Conservation (phyloP, 345 rosid species). For the Excoecaria agallocha region DNA sequence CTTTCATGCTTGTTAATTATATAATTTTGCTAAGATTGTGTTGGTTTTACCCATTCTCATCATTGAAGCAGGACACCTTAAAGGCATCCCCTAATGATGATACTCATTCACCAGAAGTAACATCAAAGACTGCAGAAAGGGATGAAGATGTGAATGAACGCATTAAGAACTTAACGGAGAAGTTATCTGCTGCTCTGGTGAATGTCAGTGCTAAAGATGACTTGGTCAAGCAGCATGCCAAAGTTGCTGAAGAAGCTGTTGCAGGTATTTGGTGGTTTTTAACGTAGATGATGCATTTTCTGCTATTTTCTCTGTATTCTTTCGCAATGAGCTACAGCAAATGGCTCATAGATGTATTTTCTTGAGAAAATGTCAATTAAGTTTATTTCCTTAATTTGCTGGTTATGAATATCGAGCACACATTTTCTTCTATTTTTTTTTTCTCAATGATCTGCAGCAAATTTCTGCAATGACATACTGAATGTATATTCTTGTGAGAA, state of each 20-base stretch:
- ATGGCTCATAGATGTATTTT: no score
- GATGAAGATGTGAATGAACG: constrained; percentile 49
- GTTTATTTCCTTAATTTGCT: no score
- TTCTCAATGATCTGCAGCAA: no score
- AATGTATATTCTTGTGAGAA: no score
- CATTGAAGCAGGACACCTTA: constrained; percentile 47
- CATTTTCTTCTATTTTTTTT: no score
- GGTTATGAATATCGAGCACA: no score
- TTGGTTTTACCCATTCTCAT: constrained; percentile 12
- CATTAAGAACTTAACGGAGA: constrained; percentile 51
- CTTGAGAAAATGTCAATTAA: no score
- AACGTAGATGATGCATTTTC: not conserved
- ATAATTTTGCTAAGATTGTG: not conserved
- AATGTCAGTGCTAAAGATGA: constrained; percentile 78
- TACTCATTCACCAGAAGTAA: constrained; percentile 52
- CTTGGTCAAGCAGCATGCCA: constrained; percentile 80
- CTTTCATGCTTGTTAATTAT: not conserved
- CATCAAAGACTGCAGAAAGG: constrained; percentile 35
- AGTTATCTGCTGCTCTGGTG: constrained; percentile 69
- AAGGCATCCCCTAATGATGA: constrained; percentile 53
- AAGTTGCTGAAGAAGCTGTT: constrained; percentile 98
- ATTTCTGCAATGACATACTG: no score
- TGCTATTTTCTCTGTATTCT: not conserved
- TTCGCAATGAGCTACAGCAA: no score
- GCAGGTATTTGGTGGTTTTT: constrained; percentile 45